phyloP scores from a whole-genome alignment of 139 green algal genomes.

The Micractinium conductrix region DNA sequence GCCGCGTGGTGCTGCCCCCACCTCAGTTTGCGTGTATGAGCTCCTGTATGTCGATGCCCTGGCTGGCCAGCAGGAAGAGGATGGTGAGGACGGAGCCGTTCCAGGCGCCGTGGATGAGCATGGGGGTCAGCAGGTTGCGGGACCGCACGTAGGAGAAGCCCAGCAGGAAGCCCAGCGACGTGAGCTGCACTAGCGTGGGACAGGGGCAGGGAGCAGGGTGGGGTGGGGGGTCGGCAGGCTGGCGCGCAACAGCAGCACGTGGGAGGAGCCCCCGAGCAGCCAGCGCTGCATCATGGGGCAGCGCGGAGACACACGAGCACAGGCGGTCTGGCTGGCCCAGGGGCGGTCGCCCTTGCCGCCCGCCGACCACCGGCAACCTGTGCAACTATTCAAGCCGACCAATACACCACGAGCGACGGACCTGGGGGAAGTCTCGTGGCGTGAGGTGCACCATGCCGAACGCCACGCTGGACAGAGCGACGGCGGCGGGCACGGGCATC shows the following conservation, averaged over 20 bases:
- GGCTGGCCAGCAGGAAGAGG: conserved; percentile 67
- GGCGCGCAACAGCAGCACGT: no score
- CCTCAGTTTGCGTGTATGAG: conserved; percentile 49
- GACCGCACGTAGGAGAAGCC: conserved; percentile 79
- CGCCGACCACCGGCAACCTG: no score
- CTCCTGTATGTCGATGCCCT: conserved; percentile 75
- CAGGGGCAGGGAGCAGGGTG: neutral
- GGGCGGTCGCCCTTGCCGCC: no score
- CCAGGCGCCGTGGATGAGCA: conserved; percentile 90
- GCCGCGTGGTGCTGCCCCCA: no score
- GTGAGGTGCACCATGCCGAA: conserved; percentile 86
- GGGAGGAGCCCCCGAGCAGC: no score
- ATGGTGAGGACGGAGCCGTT: conserved; percentile 81
- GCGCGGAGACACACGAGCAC: no score
- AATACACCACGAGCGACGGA: no score
- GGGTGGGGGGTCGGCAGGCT: neutral
- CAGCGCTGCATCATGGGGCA: no score
- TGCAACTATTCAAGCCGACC: no score
- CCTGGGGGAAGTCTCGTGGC: conserved; percentile 72
- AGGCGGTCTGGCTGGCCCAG: no score
- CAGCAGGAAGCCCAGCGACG: conserved; percentile 79
- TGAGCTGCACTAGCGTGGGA: conserved; percentile 56
- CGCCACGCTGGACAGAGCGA: conserved; percentile 62
- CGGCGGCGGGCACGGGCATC: conserved; percentile 56
- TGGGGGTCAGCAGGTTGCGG: conserved; percentile 89